phyloP scores from a whole-genome alignment of 1,284 basidiomycete genomes.

The Somion occarium region DNA sequence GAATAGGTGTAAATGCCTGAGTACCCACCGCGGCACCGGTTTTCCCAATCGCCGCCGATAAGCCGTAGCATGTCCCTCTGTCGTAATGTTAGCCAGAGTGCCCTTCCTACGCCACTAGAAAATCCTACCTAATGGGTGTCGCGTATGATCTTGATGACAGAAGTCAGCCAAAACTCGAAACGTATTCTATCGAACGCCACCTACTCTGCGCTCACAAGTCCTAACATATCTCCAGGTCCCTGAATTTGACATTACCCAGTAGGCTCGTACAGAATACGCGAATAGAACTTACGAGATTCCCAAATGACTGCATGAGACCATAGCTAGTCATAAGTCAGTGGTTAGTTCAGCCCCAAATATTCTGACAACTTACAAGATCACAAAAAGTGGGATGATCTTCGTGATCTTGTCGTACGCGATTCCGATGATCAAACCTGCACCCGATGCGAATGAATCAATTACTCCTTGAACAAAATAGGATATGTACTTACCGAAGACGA shows the following conservation, averaged over 20 bases:
- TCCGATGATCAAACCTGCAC: slow-evolving; percentile 57
- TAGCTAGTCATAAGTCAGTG: slow-evolving; percentile 37
- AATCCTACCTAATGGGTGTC: slow-evolving; percentile 54
- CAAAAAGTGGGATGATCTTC: slow-evolving; percentile 59
- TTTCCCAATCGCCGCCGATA: slow-evolving; percentile 73
- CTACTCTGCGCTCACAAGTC: slow-evolving; percentile 62
- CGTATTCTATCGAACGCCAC: slow-evolving; percentile 19
- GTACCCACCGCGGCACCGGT: slow-evolving; percentile 74
- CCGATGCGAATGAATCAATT: not conserved
- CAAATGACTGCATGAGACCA: slow-evolving; percentile 63
- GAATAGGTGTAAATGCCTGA: slow-evolving; percentile 75
- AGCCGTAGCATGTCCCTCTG: slow-evolving; percentile 66
- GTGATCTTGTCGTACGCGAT: slow-evolving; percentile 64
- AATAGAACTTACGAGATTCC: slow-evolving; percentile 48
- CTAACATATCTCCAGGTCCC: slow-evolving; percentile 74
- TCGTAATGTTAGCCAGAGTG: slow-evolving; percentile 1
- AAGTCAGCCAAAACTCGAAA: slow-evolving; percentile 9
- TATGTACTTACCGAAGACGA: slow-evolving; percentile 53
- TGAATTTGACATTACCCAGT: slow-evolving; percentile 18
- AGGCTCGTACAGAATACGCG: not conserved
- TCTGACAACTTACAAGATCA: slow-evolving; percentile 50
- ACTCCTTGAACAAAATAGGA: not conserved
- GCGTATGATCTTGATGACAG: slow-evolving; percentile 47
- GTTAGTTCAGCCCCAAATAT: slow-evolving; percentile 12
- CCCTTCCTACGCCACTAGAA: not conserved